phyloP scores from a whole-genome alignment of 2,329 filamentous ascomycete genomes.

The Hymenotorrendiella dingleyae region DNA sequence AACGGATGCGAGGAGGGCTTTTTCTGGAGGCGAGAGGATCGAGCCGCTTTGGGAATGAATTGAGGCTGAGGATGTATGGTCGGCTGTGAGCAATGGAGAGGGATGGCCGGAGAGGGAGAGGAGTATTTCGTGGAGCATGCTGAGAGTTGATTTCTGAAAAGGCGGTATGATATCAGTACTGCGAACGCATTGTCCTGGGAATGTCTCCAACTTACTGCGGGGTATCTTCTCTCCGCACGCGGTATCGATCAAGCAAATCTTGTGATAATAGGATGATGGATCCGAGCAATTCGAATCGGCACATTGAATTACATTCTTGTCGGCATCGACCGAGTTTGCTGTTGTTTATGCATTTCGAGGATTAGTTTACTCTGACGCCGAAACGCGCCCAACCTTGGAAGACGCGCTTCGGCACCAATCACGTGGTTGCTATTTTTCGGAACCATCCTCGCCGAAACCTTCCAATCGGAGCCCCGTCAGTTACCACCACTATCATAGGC shows the following conservation, averaged over 20 bases:
- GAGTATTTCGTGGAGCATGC: conserved; percentile 97
- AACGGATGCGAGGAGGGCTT: conserved; percentile 71
- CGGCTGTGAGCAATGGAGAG: conserved; percentile 71
- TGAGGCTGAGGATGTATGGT: conserved; percentile 41
- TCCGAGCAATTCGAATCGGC: conserved; percentile 30
- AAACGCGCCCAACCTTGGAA: no score
- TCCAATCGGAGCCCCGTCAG: no score
- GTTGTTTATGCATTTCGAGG: background rate
- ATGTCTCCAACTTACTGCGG: conserved; percentile 6
- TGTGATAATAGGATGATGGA: conserved; percentile 25
- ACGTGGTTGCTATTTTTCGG: no score
- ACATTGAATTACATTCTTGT: conserved; percentile 22
- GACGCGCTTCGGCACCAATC: no score
- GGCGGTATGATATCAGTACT: background rate
- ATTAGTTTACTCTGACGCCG: background rate
- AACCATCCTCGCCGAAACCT: no score
- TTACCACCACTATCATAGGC: no score
- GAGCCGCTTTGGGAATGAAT: no score
- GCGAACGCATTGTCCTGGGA: background rate
- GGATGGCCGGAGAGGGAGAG: conserved; percentile 92
- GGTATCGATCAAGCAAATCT: conserved; percentile 19
- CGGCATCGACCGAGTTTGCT: background rate
- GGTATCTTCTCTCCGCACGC: conserved; percentile 6
- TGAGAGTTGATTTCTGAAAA: background rate
- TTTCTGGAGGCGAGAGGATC: conserved; percentile 71